These are phyloP conservation scores for Aspergillus asperescens DNA, from an alignment of 495 filamentous ascomycete species.

Conservation along the genomic window DNA sequence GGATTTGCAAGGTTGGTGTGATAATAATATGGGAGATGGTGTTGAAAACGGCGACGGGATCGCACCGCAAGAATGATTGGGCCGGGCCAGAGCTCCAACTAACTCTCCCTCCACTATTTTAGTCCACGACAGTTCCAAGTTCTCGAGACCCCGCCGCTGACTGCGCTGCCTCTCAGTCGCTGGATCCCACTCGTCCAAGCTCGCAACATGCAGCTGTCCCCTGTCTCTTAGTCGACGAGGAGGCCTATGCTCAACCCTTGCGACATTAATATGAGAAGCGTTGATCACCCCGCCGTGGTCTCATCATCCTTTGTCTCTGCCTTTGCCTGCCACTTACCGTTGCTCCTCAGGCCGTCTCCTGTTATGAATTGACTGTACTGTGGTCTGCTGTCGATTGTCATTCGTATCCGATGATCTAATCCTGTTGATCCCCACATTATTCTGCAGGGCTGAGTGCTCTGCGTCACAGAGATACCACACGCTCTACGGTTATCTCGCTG, in stretches of 20 bases:
- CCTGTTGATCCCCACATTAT: conserved; percentile 13
- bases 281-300: conserved; percentile 16
- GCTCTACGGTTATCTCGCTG: not conserved
- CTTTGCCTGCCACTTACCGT: not conserved
- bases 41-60: too few species aligned
- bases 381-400: not conserved
- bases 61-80: conserved; percentile 7
- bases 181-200: conserved; percentile 7
- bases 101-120: not conserved
- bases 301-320: conserved; percentile 1
- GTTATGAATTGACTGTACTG: conserved; percentile 13
- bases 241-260: conserved; percentile 19
- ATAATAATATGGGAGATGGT: too few species aligned
- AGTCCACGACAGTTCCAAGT: not conserved
- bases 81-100: not conserved
- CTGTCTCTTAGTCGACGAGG: conserved; percentile 1
- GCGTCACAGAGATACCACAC: not conserved
- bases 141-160: not conserved
- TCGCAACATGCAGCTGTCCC: conserved; percentile 4
- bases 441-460: not conserved
- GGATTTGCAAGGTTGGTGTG: too few species aligned
- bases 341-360: not conserved
- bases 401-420: conserved; percentile 9
- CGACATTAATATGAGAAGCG: conserved; percentile 8
- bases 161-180: not conserved